Evolutionary conservation across 306 rosid species (phyloP).

Genomic region (Vicia faba): DNA sequence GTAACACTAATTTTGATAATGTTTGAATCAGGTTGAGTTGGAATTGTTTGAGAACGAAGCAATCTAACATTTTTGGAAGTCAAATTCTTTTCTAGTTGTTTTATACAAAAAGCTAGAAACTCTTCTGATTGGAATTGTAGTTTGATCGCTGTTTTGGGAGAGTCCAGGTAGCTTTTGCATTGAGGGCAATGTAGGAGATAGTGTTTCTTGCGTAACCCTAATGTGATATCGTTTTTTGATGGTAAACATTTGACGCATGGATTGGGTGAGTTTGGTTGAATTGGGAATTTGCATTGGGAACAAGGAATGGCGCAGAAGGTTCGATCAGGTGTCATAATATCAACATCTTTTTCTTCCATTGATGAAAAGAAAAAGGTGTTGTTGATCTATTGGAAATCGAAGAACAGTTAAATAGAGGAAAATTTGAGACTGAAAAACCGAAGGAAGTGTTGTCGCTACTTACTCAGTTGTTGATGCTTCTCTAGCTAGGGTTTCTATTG

Average conservation of each 20-base stretch:
- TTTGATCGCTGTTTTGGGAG: constrained; percentile 31
- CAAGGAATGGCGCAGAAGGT: too few relatives aligned
- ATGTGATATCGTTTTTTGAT: constrained; percentile 68
- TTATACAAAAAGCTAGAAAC: constrained; percentile 66
- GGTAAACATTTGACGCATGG: constrained; percentile 70
- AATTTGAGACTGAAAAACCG: too few relatives aligned
- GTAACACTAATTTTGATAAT: constrained; percentile 60
- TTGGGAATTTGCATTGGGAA: too few relatives aligned
- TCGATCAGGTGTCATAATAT: too few relatives aligned
- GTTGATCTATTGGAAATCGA: too few relatives aligned
- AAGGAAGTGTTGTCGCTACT: too few relatives aligned
- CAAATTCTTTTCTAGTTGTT: constrained; percentile 52
- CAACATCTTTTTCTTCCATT: constrained; percentile 5
- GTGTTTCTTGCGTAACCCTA: constrained; percentile 63
- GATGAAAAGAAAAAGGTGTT: too few relatives aligned
- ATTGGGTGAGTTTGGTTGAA: too few relatives aligned
- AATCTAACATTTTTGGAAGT: constrained; percentile 55
- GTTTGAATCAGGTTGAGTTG: constrained; percentile 71
- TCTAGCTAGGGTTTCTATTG: too few relatives aligned
- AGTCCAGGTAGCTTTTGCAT: constrained; percentile 60
- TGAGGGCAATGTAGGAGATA: constrained; percentile 60
- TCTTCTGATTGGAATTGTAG: constrained; percentile 52
- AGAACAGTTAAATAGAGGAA: too few relatives aligned
- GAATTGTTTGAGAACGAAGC: constrained; percentile 56
- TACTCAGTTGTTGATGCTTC: too few relatives aligned